Conservation (phyloP, 306 rosid genomes). For the Begonia peltatifolia region DNA sequence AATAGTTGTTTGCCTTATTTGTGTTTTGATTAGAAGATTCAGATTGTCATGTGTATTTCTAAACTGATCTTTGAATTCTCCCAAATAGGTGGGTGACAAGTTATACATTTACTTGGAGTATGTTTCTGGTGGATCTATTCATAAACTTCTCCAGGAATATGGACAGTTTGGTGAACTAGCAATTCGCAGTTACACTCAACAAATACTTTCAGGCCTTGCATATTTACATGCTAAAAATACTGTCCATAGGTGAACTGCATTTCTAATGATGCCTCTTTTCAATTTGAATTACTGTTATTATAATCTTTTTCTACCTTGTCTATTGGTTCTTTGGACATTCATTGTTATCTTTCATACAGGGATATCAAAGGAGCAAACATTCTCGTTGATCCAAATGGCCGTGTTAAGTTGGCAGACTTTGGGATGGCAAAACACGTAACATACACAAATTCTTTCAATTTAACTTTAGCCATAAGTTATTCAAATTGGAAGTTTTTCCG, state of each 20-base stretch:
- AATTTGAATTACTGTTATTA: slow-evolving; percentile 7
- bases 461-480: too few species aligned
- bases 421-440: slow-evolving; percentile 99
- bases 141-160: slow-evolving; percentile 91
- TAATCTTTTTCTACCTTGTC: slow-evolving; percentile 3
- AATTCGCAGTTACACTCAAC: slow-evolving; percentile 87
- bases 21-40: too few species aligned
- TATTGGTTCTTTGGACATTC: slow-evolving; percentile 3
- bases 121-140: slow-evolving; percentile 95
- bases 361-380: slow-evolving; percentile 98
- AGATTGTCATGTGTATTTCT: not conserved
- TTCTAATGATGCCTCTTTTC: slow-evolving; percentile 10
- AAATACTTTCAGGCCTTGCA: slow-evolving; percentile 92
- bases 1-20: too few species aligned
- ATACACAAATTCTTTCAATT: not conserved
- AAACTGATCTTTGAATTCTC: slow-evolving; percentile 17
- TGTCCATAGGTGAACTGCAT: slow-evolving; percentile 65
- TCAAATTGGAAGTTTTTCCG: too few species aligned
- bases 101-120: slow-evolving; percentile 89
- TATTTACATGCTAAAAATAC: slow-evolving; percentile 84
- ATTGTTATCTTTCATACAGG: slow-evolving; percentile 35
- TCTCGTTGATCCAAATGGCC: slow-evolving; percentile 88
- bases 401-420: slow-evolving; percentile 93
- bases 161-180: slow-evolving; percentile 79
- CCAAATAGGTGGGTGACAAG: slow-evolving; percentile 69